phyloP scores from a whole-genome alignment of 176 grass and related monocot species.

The Poa annua region DNA sequence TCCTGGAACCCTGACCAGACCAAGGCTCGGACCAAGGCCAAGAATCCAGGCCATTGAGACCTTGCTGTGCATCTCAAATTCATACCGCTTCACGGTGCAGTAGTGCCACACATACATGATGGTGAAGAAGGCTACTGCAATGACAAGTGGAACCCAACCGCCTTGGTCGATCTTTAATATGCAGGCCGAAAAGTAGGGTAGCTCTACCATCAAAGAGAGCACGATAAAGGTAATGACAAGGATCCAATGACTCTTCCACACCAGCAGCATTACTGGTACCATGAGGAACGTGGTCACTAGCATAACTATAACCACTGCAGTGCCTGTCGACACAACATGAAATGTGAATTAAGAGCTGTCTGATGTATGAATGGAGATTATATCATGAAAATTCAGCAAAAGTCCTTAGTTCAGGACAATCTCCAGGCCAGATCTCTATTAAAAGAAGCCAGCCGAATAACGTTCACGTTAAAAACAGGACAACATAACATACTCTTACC shows the following conservation, averaged over 20 bases:
- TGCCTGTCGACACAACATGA: conserved; percentile 57
- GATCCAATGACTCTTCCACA: conserved; percentile 95
- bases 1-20: conserved; percentile 89
- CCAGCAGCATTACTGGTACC: conserved; percentile 93
- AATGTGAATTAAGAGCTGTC: not conserved
- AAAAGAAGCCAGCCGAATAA: not conserved
- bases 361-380: conserved; percentile 2
- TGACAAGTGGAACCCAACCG: conserved; percentile 92
- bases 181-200: conserved; percentile 87
- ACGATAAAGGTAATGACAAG: conserved; percentile 64
- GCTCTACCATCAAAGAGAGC: conserved; percentile 85
- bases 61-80: conserved; percentile 98
- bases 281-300: conserved; percentile 97
- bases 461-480: not conserved
- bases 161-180: conserved; percentile 95
- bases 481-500: not conserved
- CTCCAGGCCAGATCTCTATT: not conserved
- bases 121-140: conserved; percentile 64
- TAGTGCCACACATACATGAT: conserved; percentile 99
- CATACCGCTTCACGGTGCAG: conserved; percentile 87
- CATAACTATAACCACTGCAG: conserved; percentile 96
- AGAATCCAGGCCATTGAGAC: conserved; percentile 99
- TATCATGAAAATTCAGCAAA: conserved; percentile 11
- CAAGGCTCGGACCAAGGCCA: conserved; percentile 90
- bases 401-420: conserved; percentile 16